These are phyloP conservation scores for Daldinia concentrica DNA, from an alignment of 495 filamentous ascomycete species.

Conservation along the genomic window DNA sequence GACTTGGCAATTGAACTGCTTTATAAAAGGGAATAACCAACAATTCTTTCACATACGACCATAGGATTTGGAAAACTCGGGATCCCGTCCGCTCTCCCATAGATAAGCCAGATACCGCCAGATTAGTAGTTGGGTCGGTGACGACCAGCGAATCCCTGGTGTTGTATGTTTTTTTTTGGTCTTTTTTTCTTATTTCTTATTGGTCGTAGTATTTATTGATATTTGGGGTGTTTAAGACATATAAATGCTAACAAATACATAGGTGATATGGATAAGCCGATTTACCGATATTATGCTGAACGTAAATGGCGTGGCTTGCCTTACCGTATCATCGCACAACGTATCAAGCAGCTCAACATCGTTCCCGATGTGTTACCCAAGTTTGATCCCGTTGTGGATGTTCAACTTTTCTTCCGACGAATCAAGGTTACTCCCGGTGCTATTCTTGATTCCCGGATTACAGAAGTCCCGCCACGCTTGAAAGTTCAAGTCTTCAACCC, in stretches of 20 bases:
- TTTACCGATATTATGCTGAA: constrained; percentile 92
- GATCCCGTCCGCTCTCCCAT: constrained; percentile 63
- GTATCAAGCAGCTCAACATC: constrained; percentile 87
- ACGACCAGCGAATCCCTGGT: constrained; percentile 59
- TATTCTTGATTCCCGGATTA: constrained; percentile 74
- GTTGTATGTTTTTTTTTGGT: constrained; percentile 53
- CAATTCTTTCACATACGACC: constrained; percentile 51
- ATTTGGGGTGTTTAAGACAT: not conserved
- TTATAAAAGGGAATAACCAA: constrained; percentile 21
- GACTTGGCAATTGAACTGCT: constrained; percentile 1
- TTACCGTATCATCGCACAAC: constrained; percentile 83
- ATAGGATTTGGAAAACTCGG: constrained; percentile 57
- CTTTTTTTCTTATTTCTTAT: constrained; percentile 1
- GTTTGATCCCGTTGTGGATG: constrained; percentile 80
- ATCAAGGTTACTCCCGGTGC: constrained; percentile 75
- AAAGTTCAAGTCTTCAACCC: constrained; percentile 84
- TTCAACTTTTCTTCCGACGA: constrained; percentile 79
- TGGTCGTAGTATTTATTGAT: not conserved
- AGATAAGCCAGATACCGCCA: constrained; percentile 52
- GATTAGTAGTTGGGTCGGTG: constrained; percentile 61
- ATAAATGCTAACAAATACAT: constrained; percentile 33
- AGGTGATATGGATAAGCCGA: constrained; percentile 96
- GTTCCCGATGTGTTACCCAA: constrained; percentile 92
- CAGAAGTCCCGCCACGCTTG: constrained; percentile 75
- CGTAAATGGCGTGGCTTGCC: constrained; percentile 78